phyloP scores from a whole-genome alignment of 2,329 filamentous ascomycete species.

The Fusarium continuum region DNA sequence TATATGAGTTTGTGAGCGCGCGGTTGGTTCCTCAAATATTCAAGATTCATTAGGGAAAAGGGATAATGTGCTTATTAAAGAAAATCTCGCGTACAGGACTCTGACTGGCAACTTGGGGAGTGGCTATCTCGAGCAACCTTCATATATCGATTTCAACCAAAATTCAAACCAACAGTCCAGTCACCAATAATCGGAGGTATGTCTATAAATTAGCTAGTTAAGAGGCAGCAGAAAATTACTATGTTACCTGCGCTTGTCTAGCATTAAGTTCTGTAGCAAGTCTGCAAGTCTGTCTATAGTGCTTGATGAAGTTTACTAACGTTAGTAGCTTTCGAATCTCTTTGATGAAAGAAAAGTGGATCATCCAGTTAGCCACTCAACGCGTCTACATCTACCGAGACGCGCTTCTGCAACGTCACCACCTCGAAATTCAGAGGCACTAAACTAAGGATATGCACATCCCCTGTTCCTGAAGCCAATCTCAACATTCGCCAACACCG shows the following conservation, averaged over 20 bases:
- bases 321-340: no score
- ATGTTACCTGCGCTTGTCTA: not conserved
- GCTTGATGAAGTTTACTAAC: not conserved
- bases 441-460: constrained; percentile 11
- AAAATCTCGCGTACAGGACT: no score
- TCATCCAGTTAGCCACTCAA: constrained; percentile 39
- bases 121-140: not conserved
- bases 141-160: no score
- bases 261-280: no score
- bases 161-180: no score
- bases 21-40: no score
- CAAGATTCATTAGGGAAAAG: no score
- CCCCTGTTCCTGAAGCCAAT: constrained; percentile 1
- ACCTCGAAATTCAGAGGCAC: constrained; percentile 7
- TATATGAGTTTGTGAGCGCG: no score
- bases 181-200: no score
- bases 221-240: not conserved
- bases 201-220: not conserved
- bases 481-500: not conserved
- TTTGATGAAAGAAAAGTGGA: constrained; percentile 35
- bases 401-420: constrained; percentile 42
- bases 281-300: not conserved
- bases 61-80: no score
- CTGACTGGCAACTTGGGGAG: no score
- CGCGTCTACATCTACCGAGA: constrained; percentile 36